A percentile compares a stretch with the other conserved stretches of the same genome.
phyloP scores from a whole-genome alignment of 495 filamentous ascomycete genomes.

The Tirmania nivea region DNA sequence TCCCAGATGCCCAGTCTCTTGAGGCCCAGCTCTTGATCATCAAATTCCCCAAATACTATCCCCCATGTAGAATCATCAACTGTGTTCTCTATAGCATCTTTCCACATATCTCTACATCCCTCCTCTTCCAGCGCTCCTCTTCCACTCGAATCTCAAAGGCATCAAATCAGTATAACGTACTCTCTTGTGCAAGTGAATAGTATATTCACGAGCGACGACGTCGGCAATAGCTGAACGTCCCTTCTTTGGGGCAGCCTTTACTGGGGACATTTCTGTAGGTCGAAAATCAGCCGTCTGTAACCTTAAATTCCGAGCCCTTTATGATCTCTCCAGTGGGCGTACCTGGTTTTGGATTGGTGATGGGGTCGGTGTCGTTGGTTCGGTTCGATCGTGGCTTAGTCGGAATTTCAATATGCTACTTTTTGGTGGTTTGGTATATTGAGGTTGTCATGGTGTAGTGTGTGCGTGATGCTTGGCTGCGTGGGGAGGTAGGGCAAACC shows the following conservation, averaged over 20 bases:
- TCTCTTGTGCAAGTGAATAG: slow-evolving; percentile 99
- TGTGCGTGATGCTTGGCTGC: no score
- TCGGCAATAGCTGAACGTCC: slow-evolving; percentile 84
- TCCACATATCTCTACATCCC: neutral
- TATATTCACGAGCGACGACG: slow-evolving; percentile 98
- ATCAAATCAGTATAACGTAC: slow-evolving; percentile 42
- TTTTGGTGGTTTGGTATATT: no score
- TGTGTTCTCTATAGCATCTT: neutral
- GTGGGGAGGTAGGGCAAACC: no score
- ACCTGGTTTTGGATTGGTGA: neutral
- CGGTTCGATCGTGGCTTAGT: no score
- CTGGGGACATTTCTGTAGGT: slow-evolving; percentile 47
- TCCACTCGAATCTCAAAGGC: slow-evolving; percentile 6
- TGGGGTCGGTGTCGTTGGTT: no score
- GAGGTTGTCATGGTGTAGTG: no score
- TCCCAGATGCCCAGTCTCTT: no score
- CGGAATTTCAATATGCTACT: no score
- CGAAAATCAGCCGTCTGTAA: neutral
- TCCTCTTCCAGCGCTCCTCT: slow-evolving; percentile 1
- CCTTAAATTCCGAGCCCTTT: neutral
- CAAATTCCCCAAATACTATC: no score
- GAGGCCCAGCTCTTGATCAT: no score
- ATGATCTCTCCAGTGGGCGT: neutral
- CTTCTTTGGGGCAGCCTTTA: slow-evolving; percentile 39
- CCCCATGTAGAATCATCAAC: no score